phyloP scores from a whole-genome alignment of 345 rosid genomes.

The Physaria fendleri region DNA sequence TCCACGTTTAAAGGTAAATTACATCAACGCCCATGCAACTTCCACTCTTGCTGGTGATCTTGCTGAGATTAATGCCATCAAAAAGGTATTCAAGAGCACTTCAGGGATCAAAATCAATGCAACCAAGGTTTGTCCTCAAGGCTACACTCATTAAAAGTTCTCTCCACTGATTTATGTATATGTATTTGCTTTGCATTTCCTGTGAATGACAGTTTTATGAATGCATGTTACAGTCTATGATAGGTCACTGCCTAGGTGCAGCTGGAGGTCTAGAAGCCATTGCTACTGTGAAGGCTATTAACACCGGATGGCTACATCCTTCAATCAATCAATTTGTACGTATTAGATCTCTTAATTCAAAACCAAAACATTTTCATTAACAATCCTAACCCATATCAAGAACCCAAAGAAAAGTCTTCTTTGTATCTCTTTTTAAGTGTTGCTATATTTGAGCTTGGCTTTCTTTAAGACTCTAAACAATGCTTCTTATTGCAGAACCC shows the following conservation, averaged over 20 bases:
- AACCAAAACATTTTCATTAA: not conserved
- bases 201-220: not conserved
- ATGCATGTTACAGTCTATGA: constrained; percentile 84
- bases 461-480: not conserved
- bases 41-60: constrained; percentile 98
- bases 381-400: too few relatives aligned
- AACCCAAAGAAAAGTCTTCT: not conserved
- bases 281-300: constrained; percentile 82
- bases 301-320: constrained; percentile 96
- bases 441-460: not conserved
- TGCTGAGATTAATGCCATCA: constrained; percentile 94
- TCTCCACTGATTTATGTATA: not conserved
- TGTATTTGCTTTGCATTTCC: not conserved
- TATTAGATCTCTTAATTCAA: constrained; percentile 3
- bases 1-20: constrained; percentile 63
- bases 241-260: constrained; percentile 99
- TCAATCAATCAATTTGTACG: constrained; percentile 89
- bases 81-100: constrained; percentile 83
- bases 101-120: constrained; percentile 87
- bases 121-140: constrained; percentile 58
- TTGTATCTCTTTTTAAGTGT: not conserved
- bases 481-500: constrained; percentile 51
- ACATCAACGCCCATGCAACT: constrained; percentile 97
- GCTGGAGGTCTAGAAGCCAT: constrained; percentile 98
- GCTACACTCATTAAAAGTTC: not conserved